Conservation (phyloP, 805 yeast species). For the Zygosaccharomyces pseudorouxii region DNA sequence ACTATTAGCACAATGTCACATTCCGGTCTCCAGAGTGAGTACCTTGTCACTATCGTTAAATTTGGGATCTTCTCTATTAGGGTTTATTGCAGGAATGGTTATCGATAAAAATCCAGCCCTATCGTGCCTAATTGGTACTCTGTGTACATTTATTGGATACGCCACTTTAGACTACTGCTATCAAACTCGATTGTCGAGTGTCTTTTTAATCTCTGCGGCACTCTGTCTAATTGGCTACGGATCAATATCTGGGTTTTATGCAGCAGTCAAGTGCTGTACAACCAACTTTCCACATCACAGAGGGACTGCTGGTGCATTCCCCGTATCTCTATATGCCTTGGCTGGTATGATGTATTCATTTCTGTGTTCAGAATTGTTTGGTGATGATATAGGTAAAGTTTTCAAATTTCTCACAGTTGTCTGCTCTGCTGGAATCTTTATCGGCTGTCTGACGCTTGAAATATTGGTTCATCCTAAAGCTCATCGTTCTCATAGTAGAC, state of each 20-base stretch:
- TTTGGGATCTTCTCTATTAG: constrained; percentile 64
- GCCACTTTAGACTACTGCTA: constrained; percentile 47
- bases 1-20: constrained; percentile 49
- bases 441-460: constrained; percentile 33
- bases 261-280: constrained; percentile 45
- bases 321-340: constrained; percentile 65
- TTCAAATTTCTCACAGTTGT: constrained; percentile 50
- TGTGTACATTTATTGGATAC: constrained; percentile 53
- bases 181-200: constrained; percentile 36
- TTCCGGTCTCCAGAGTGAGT: constrained; percentile 60
- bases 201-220: constrained; percentile 44
- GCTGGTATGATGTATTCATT: constrained; percentile 63
- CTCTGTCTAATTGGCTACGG: constrained; percentile 60
- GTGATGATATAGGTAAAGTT: constrained; percentile 50
- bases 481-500: constrained; percentile 2
- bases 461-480: constrained; percentile 13
- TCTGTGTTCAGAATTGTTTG: constrained; percentile 49
- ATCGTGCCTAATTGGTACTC: constrained; percentile 52
- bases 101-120: constrained; percentile 53
- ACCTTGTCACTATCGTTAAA: constrained; percentile 57
- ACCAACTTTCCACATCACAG: constrained; percentile 66
- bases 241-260: constrained; percentile 54
- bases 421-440: constrained; percentile 38
- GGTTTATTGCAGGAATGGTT: constrained; percentile 64
- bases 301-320: constrained; percentile 66